These are phyloP conservation scores for Castanopsis chinensis DNA, from an alignment of 306 rosid species.

Conservation along the genomic window DNA sequence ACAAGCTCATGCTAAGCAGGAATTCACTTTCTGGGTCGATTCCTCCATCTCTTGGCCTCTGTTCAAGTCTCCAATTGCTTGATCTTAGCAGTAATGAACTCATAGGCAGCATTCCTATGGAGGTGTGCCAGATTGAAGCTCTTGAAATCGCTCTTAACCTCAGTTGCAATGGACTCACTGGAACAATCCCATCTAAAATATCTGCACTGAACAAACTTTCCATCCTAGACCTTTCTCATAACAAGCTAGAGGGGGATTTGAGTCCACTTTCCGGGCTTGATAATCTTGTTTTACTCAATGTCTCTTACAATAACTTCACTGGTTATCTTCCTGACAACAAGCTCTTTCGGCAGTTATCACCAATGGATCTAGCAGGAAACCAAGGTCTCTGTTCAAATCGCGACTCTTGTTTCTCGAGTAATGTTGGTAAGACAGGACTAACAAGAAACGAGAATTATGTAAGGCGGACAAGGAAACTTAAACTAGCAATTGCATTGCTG, in stretches of 20 bases:
- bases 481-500: conserved; percentile 70
- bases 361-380: conserved; percentile 66
- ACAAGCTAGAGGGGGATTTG: conserved; percentile 77
- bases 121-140: conserved; percentile 53
- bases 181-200: conserved; percentile 68
- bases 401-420: conserved; percentile 63
- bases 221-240: conserved; percentile 75
- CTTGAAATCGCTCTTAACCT: conserved; percentile 87
- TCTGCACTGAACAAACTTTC: conserved; percentile 80
- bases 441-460: conserved; percentile 30
- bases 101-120: conserved; percentile 63
- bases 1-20: conserved; percentile 64
- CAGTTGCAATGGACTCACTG: conserved; percentile 69
- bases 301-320: conserved; percentile 67
- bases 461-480: conserved; percentile 56
- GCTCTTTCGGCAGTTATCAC: conserved; percentile 72
- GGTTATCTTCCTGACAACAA: conserved; percentile 88
- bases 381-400: conserved; percentile 64
- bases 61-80: conserved; percentile 79
- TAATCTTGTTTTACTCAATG: conserved; percentile 86
- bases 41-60: conserved; percentile 65
- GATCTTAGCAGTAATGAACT: conserved; percentile 85
- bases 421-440: conserved; percentile 32
- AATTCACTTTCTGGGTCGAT: conserved; percentile 73
- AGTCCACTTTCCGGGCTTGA: conserved; percentile 56